Percentiles rank a stretch among this genome's conserved stretches.
Evolutionary conservation across 140 eudicot species (phyloP).

Genomic region (Senecio squalidus): DNA sequence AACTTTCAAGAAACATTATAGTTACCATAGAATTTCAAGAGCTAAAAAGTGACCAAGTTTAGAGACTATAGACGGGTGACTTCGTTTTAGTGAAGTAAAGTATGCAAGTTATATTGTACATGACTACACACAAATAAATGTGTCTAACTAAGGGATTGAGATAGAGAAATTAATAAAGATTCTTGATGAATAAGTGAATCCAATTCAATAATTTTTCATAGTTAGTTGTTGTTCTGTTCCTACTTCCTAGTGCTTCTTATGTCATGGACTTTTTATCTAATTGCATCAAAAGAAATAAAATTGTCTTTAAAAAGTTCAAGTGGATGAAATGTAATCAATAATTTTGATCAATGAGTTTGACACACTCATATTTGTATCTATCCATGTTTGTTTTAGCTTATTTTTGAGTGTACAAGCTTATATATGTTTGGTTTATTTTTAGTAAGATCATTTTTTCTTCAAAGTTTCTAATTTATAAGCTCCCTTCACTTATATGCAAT

Average conservation of each 20-base stretch:
- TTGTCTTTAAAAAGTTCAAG: not conserved
- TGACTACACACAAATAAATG: conserved; percentile 22
- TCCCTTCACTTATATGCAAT: not conserved
- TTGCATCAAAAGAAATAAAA: not conserved
- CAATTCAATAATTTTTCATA: conserved; percentile 15
- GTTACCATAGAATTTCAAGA: not conserved
- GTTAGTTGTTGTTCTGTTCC: too few species aligned
- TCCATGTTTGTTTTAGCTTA: too few species aligned
- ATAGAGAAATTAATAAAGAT: conserved; percentile 21
- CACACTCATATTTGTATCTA: too few species aligned
- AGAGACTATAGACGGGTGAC: conserved; percentile 2
- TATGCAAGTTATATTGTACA: conserved; percentile 25
- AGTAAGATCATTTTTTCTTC: too few species aligned
- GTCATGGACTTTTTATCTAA: conserved; percentile 2
- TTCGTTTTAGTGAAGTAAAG: conserved; percentile 17
- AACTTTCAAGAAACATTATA: conserved; percentile 56
- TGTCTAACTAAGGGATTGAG: conserved; percentile 13
- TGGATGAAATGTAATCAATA: not conserved
- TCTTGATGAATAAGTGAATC: conserved; percentile 25
- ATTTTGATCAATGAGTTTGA: not conserved
- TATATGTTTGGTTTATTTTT: too few species aligned
- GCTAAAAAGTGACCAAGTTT: conserved; percentile 14
- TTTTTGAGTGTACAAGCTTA: too few species aligned
- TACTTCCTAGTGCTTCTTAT: not conserved
- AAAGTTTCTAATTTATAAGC: too few species aligned